Evolutionary conservation across 768 basidiomycete genomes (phyloP).

Genomic region (Leccinum subtestaceum): DNA sequence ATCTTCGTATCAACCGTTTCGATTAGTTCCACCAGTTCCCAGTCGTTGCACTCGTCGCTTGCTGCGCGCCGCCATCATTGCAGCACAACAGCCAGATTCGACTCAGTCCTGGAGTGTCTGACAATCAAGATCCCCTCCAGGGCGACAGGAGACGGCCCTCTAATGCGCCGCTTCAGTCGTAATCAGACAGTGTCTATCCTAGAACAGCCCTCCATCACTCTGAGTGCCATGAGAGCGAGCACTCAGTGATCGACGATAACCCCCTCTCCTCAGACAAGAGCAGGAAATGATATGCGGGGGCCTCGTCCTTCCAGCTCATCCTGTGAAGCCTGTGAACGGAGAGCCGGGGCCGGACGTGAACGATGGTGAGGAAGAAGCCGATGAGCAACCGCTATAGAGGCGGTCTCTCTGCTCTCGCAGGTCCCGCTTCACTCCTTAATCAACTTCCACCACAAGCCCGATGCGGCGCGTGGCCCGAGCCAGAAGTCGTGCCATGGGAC

Average conservation of each 20-base stretch:
- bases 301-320: slow-evolving; percentile 4
- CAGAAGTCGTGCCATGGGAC: slow-evolving; percentile 26
- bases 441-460: slow-evolving; percentile 5
- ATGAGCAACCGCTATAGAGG: slow-evolving; percentile 15
- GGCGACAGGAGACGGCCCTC: slow-evolving; percentile 6
- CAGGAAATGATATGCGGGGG: slow-evolving; percentile 23
- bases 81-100: slow-evolving; percentile 2
- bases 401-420: slow-evolving; percentile 15
- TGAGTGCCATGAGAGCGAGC: slow-evolving; percentile 34
- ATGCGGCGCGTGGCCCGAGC: slow-evolving; percentile 20
- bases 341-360: slow-evolving; percentile 19
- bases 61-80: too few species aligned
- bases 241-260: slow-evolving; percentile 31
- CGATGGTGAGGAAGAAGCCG: slow-evolving; percentile 35
- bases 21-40: too few species aligned
- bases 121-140: slow-evolving; percentile 26
- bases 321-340: slow-evolving; percentile 20
- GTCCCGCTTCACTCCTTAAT: slow-evolving; percentile 23
- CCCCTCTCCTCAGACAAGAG: background rate
- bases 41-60: too few species aligned
- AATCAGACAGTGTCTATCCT: slow-evolving; percentile 18
- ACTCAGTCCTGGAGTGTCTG: slow-evolving; percentile 16
- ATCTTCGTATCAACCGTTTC: too few species aligned
- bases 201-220: too few species aligned
- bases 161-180: slow-evolving; percentile 24